These are phyloP conservation scores for Naumovozyma baii DNA, from an alignment of 805 yeast species.

Conservation along the genomic window DNA sequence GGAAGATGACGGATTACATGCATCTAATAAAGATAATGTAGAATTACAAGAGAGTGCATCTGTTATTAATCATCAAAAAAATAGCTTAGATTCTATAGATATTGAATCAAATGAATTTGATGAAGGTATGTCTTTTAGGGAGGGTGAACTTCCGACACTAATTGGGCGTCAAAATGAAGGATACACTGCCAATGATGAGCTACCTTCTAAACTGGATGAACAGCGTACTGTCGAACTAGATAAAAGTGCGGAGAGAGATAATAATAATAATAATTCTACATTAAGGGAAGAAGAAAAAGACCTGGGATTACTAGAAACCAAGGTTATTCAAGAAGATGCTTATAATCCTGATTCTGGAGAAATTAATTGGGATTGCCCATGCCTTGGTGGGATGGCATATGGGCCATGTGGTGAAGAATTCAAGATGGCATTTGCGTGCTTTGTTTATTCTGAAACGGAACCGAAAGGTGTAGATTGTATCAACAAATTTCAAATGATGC, in stretches of 20 bases:
- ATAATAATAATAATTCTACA: too few relatives aligned
- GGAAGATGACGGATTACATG: too few relatives aligned
- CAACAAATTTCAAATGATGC: conserved; percentile 84
- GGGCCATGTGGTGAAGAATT: conserved; percentile 98
- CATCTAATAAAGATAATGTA: too few relatives aligned
- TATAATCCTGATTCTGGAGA: conserved; percentile 96
- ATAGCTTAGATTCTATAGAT: not conserved
- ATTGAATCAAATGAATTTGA: conserved; percentile 3
- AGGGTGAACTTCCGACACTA: not conserved
- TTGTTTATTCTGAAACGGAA: conserved; percentile 85
- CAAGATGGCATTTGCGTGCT: conserved; percentile 89
- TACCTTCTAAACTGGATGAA: not conserved
- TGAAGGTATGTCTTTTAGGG: not conserved
- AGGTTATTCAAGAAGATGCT: conserved; percentile 51
- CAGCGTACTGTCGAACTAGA: not conserved
- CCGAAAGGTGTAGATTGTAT: conserved; percentile 96
- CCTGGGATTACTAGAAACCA: conserved; percentile 12
- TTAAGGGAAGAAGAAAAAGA: conserved; percentile 1
- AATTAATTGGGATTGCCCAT: conserved; percentile 99
- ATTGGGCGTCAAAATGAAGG: not conserved
- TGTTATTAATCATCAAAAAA: not conserved
- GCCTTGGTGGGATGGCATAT: conserved; percentile 96
- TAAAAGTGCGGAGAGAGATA: too few relatives aligned
- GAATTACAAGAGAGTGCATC: conserved; percentile 2
- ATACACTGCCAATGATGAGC: not conserved